Base-by-base conservation (phyloP, 2,329 filamentous ascomycete species). In the Colletotrichum somersetense region DNA sequence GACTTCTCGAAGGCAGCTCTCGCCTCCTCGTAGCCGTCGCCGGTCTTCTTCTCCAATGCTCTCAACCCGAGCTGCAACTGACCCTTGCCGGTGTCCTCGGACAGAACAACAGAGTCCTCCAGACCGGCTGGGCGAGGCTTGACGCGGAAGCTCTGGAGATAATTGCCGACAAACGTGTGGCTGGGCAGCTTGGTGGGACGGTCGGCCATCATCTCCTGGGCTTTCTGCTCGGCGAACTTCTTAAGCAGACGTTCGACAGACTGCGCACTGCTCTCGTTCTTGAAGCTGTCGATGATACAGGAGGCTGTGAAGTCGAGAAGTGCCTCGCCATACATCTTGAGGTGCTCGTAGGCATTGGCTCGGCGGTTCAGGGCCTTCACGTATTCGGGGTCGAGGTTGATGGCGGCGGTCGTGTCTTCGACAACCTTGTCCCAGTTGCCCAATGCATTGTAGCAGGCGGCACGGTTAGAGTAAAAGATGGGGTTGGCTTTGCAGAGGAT, bases 391-490 rank as follows among this genome's bases (percentile, higher is more conserved):
- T 99, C 94, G 83, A 99, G 93, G 81, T 89, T 92, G 84, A 99
- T 92, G 75, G 96, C 96, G 66, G 96, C 96, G 42, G 94, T 98
- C 68, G 96, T 98, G 81, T 99, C 96, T 79, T 97, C 96, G 74
- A 99, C 93, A 70, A 98, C 96, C 86, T 96, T 96, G 62, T 97
- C 92, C 95, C 96, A 99, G 78, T 97, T 89, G 75, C 91, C 91
- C 80, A 96, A 91, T 76, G 96, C 95, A 81, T 97, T 98, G 86
- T 95, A 97, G 88, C 96, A 99, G 66, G 96, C 96, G 70, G 96
- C 96, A 77, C 96, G 93, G 88, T 99, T 99, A 75, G 96, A 98
- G 89, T 97, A 99, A 88, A 96, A 99, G 81, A 99, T 95, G 42
- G 96, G 95, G 79, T 99, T 96, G 70, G 95, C 92, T 85, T 96